phyloP scores from a whole-genome alignment of 2,329 filamentous ascomycete species.

The Sporothrix phasma region DNA sequence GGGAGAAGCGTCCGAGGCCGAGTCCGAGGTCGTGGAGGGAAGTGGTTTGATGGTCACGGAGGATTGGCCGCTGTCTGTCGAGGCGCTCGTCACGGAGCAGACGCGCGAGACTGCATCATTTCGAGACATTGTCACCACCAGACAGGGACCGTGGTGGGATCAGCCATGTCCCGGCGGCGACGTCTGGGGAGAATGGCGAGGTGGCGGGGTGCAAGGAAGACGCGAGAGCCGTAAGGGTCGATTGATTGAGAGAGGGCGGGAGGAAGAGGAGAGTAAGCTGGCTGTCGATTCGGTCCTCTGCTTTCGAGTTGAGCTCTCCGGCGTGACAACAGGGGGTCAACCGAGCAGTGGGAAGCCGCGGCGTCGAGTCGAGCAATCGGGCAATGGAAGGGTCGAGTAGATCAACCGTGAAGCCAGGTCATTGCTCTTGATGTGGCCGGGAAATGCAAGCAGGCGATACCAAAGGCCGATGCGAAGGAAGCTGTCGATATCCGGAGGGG shows the following conservation, averaged over 20 bases:
- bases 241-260: neutral
- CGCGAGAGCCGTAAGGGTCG: neutral
- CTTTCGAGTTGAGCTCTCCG: neutral
- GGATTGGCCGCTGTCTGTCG: constrained; percentile 57
- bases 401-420: neutral
- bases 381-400: no score
- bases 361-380: neutral
- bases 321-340: neutral
- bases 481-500: neutral
- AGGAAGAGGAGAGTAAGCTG: neutral
- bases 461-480: neutral
- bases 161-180: constrained; percentile 17
- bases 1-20: constrained; percentile 2
- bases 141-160: constrained; percentile 15
- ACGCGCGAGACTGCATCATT: constrained; percentile 55
- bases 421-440: neutral
- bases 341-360: neutral
- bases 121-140: constrained; percentile 52
- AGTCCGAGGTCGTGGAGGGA: neutral
- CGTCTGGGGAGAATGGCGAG: neutral
- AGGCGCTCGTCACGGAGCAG: constrained; percentile 56
- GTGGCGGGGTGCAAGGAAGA: neutral
- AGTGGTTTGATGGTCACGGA: constrained; percentile 50
- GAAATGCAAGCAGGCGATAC: neutral
- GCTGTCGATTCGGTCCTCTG: neutral